These are phyloP conservation scores for Globisporangium carolinianum DNA, from an alignment of 352 stramenopile genomes.

Conservation along the genomic window DNA sequence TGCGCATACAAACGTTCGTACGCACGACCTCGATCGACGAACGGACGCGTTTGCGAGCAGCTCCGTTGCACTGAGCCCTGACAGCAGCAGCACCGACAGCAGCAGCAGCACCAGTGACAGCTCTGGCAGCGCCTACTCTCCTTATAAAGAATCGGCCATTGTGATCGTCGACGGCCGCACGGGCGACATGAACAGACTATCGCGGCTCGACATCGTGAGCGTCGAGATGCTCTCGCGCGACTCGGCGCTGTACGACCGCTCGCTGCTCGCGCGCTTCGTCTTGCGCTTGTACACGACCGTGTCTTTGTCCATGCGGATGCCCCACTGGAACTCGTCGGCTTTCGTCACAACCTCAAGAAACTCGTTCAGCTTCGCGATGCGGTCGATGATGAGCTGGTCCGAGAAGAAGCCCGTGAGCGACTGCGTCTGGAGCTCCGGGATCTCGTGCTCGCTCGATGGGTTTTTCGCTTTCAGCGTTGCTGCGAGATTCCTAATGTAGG, in stretches of 20 bases:
- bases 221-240: conserved; percentile 77
- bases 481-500: conserved; percentile 44
- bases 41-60: no score
- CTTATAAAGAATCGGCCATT: conserved; percentile 31
- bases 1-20: no score
- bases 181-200: conserved; percentile 68
- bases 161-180: conserved; percentile 68
- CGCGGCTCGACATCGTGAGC: conserved; percentile 61
- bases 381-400: conserved; percentile 80
- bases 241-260: conserved; percentile 56
- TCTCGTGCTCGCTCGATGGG: conserved; percentile 57
- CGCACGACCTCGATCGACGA: no score
- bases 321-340: conserved; percentile 83
- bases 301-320: conserved; percentile 87
- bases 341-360: conserved; percentile 83
- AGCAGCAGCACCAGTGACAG: no score
- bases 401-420: conserved; percentile 79
- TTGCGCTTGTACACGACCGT: conserved; percentile 87
- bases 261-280: conserved; percentile 49
- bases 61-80: no score
- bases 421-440: conserved; percentile 79
- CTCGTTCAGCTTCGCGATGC: conserved; percentile 82
- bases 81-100: no score
- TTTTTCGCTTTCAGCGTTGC: conserved; percentile 81
- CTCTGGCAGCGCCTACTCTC: no score